Evolutionary conservation across 495 filamentous ascomycete genomes (phyloP), one percentile per base, ranked within the genome.

Genomic region (Penicillium alfredii): DNA sequence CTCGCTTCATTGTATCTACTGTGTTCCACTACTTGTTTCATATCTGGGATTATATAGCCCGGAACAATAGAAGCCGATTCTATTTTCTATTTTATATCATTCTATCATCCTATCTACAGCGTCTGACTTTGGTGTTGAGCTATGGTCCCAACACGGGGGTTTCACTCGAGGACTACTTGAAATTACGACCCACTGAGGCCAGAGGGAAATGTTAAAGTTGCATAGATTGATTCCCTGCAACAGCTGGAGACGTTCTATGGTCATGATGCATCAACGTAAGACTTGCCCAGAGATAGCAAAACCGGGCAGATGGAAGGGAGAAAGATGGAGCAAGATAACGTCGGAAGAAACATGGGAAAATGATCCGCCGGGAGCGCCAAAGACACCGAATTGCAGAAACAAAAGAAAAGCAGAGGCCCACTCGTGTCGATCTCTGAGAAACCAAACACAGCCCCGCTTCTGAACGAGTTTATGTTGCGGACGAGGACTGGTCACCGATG

Each of bases 401-500:
- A 33, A 32, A 19, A 24, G 21, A 25, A 31, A 19, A 21, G 25
- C 38, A 42, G 30, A 28, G 49, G 50, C 32, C 38, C 42, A 35
- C 42, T 50, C 49, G 44, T 50, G 42, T 38, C 42, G 29, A 44
- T 24, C 44, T 35, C 23, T 44, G 32, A 40, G 27, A 24, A 11
- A 38, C 39, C 7, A 21, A 25, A 28, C 8, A 16, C 12, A 23
- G 7, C 8, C 13, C 17, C 22, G 8, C 8, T 19, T 2, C 21
- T 11, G 31, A 21, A 30, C 19, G 6, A 20, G 14, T 33, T 36
- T 44, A 54, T 16, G 39, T 17, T 42, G 21, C 34, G 14, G 33
- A 18, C 6, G 45, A 13, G 6, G 49, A 16, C 13, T 54, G 42
- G 23, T 62, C 61, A 19, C 73, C 74, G 17, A 86, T 62, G 10